Percentiles rank a stretch among this genome's conserved stretches.
These are phyloP conservation scores for Pisolithus albus DNA, from an alignment of 768 basidiomycete genomes.

Conservation along the genomic window DNA sequence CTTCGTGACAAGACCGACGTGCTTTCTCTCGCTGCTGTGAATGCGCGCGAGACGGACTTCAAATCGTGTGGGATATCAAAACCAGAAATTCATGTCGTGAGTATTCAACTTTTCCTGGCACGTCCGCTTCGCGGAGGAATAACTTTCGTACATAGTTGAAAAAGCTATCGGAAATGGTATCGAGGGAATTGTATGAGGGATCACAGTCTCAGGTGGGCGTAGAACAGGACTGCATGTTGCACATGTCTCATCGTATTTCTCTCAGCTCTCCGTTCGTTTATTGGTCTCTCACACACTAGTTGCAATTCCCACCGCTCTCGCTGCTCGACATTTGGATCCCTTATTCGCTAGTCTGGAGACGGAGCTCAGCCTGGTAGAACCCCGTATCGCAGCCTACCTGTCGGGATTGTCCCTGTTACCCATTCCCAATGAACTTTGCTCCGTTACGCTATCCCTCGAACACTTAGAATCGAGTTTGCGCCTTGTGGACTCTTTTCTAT, in stretches of 20 bases:
- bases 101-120: constrained; percentile 15
- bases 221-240: too few relatives aligned
- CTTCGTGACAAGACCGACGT: constrained; percentile 38
- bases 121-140: background rate
- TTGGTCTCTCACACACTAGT: constrained; percentile 47
- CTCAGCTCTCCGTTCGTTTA: constrained; percentile 47
- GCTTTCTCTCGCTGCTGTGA: constrained; percentile 36
- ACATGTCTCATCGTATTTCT: too few relatives aligned
- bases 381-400: constrained; percentile 33
- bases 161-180: constrained; percentile 29
- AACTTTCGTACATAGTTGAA: constrained; percentile 22
- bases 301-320: constrained; percentile 39
- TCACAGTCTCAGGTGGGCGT: too few relatives aligned
- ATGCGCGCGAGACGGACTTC: constrained; percentile 36
- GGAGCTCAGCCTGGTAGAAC: constrained; percentile 35
- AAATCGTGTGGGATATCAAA: constrained; percentile 48
- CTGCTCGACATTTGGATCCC: constrained; percentile 20
- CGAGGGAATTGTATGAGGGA: constrained; percentile 26
- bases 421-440: constrained; percentile 5
- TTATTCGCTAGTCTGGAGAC: constrained; percentile 28
- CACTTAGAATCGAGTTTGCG: constrained; percentile 51
- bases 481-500: constrained; percentile 56
- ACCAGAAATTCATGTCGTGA: constrained; percentile 51
- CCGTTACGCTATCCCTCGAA: constrained; percentile 32
- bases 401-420: constrained; percentile 38